Percentiles rank a stretch among this genome's conserved stretches.
Conservation (phyloP, 2,329 filamentous ascomycete genomes). For the Paracoccidioides lutzii region DNA sequence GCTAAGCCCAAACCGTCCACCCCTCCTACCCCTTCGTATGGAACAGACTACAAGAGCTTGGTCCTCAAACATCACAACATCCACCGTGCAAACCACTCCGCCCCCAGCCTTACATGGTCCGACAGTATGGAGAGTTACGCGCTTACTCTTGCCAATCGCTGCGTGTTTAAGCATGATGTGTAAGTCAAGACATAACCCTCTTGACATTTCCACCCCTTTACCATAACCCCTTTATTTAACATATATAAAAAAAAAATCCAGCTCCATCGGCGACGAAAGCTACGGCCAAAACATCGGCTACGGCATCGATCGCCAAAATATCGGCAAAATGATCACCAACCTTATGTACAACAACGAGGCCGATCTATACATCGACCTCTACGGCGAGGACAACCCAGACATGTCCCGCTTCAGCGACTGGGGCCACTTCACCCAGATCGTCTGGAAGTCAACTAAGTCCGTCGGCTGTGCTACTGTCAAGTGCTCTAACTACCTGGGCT, state of each 20-base stretch:
- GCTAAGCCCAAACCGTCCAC: background rate
- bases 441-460: constrained; percentile 51
- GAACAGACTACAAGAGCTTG: constrained; percentile 21
- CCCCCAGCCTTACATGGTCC: constrained; percentile 52
- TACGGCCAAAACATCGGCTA: constrained; percentile 93
- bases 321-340: constrained; percentile 59
- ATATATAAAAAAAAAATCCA: background rate
- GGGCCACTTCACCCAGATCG: constrained; percentile 66
- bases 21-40: constrained; percentile 2
- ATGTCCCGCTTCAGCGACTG: constrained; percentile 50
- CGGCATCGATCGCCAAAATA: constrained; percentile 32
- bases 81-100: constrained; percentile 73
- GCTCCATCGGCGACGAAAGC: constrained; percentile 33
- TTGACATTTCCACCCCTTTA: background rate
- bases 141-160: constrained; percentile 48
- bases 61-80: constrained; percentile 66
- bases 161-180: constrained; percentile 64
- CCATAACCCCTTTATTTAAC: background rate
- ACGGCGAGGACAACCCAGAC: constrained; percentile 44
- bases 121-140: constrained; percentile 52
- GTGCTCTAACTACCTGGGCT: constrained; percentile 40
- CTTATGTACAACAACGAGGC: constrained; percentile 84
- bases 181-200: constrained; percentile 36
- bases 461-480: constrained; percentile 49
- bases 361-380: constrained; percentile 42